Base-by-base conservation (phyloP, 2,329 filamentous ascomycete genomes). In the Nannizziopsis arthrosporioides region DNA sequence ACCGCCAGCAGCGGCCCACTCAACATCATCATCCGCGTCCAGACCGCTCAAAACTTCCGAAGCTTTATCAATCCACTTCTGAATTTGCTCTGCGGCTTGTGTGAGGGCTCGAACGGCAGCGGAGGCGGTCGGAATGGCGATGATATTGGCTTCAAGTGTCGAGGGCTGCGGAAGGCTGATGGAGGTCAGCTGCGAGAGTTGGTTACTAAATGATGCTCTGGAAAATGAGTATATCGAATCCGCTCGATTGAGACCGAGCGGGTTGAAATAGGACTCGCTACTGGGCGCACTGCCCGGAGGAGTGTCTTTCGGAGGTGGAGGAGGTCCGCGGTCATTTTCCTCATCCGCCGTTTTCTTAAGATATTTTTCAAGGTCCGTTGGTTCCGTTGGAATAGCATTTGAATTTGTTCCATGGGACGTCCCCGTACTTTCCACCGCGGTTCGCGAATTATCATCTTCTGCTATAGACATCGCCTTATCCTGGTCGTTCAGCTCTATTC, bases 211-310 rank as follows among this genome's bases (percentile, higher is more conserved):
- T 5, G 90, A 95, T 31, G 84, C 84, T 39, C 90, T 80, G 1
- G 88, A 94, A 50, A 98, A 77, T 1, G 92, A 94, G 67, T 94
- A 95, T 56, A 96, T 88, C 32, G 90, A 96, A 37, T 85, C 85
- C 2, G 88, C 75, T 10, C 88, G 77, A 17, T 74, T 73, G 6
- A 77, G 63, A 47, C 71, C 64, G 17, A 61, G 57, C 0, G 68
- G 66, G 47, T 70, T 68, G 48, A 70, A 69, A 50, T 68, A 70
- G 2, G 68, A 69, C 45, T 68, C 65, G 3, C 56, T 57, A 36
- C 42, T 47, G 31, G 22, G 22, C 52, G 62, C 57, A 38, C 11
- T 64, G 63, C n/a, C 57, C 10, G 37, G 30, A 27, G 59, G 58
- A 5, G 62, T 61, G 47, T 57, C 64, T 54, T 67, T 68, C 2